A percentile compares a stretch with the other conserved stretches of the same genome.
phyloP scores from a whole-genome alignment of 495 filamentous ascomycete genomes.

The Podospora bellae-mahoneyi region DNA sequence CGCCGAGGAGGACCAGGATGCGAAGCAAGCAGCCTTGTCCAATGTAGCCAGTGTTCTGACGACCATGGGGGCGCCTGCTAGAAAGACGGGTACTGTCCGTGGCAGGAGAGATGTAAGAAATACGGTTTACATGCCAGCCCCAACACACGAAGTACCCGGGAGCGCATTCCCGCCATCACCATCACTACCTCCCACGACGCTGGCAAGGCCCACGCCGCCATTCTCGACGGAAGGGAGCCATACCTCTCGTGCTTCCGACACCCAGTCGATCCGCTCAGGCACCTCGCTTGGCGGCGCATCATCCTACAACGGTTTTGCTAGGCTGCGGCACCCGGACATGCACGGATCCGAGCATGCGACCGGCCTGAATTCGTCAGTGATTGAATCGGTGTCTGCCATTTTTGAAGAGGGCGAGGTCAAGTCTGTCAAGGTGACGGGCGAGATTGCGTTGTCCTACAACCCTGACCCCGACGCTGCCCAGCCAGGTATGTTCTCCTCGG shows the following conservation, averaged over 20 bases:
- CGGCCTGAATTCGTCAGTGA: slow-evolving; percentile 84
- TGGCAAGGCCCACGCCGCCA: slow-evolving; percentile 42
- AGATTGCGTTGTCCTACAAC: slow-evolving; percentile 87
- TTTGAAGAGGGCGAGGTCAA: slow-evolving; percentile 72
- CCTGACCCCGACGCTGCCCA: slow-evolving; percentile 43
- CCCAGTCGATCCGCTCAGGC: slow-evolving; percentile 84
- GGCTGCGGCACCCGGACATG: slow-evolving; percentile 76
- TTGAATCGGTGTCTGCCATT: slow-evolving; percentile 83
- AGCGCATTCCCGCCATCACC: slow-evolving; percentile 47
- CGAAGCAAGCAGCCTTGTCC: slow-evolving; percentile 75
- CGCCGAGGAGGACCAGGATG: slow-evolving; percentile 84
- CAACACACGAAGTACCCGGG: slow-evolving; percentile 40
- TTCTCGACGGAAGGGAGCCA: slow-evolving; percentile 51
- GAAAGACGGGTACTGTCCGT: slow-evolving; percentile 73
- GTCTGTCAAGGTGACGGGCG: slow-evolving; percentile 75
- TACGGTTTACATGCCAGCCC: slow-evolving; percentile 70
- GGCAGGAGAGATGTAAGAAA: slow-evolving; percentile 90
- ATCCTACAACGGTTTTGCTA: slow-evolving; percentile 46
- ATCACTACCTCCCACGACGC: slow-evolving; percentile 37
- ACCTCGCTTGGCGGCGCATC: slow-evolving; percentile 61
- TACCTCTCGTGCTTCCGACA: slow-evolving; percentile 59
- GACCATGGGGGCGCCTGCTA: slow-evolving; percentile 53
- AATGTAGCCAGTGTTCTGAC: slow-evolving; percentile 83
- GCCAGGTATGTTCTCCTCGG: slow-evolving; percentile 23
- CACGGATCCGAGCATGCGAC: slow-evolving; percentile 62